phyloP scores from a whole-genome alignment of 2,329 filamentous ascomycete genomes.

The Annulohypoxylon truncatum region DNA sequence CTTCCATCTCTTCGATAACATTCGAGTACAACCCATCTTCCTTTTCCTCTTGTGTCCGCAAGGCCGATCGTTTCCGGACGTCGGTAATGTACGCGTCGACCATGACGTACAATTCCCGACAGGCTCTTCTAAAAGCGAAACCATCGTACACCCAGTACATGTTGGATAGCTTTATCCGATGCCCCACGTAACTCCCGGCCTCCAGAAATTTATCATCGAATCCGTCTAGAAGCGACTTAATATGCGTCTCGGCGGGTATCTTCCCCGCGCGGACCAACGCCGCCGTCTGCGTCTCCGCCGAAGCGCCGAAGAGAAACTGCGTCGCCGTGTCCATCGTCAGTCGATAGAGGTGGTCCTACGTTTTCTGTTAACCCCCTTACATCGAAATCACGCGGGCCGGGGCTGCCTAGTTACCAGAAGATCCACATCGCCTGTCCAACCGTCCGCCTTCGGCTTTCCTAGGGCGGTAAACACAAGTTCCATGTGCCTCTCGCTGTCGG shows the following conservation, averaged over 20 bases:
- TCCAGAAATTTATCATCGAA: conserved; percentile 15
- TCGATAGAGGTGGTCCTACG: conserved; percentile 18
- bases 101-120: conserved; percentile 18
- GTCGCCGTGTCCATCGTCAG: conserved; percentile 23
- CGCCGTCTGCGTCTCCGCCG: conserved; percentile 19
- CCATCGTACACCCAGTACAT: conserved; percentile 25
- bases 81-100: conserved; percentile 21
- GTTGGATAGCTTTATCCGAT: conserved; percentile 18
- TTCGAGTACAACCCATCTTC: conserved; percentile 2
- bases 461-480: conserved; percentile 15
- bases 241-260: conserved; percentile 8
- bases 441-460: conserved; percentile 1
- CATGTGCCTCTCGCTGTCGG: conserved; percentile 23
- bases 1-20: conserved; percentile 17
- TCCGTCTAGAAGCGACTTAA: conserved; percentile 19
- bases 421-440: conserved; percentile 19
- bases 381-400: background rate
- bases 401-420: conserved; percentile 9
- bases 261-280: conserved; percentile 19
- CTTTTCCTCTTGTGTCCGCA: background rate
- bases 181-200: conserved; percentile 15
- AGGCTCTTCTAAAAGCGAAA: background rate
- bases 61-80: background rate
- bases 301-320: conserved; percentile 16
- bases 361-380: background rate